Base-by-base conservation (phyloP, 1,139 yeast species). In the Casaregolazyma lundiana region DNA sequence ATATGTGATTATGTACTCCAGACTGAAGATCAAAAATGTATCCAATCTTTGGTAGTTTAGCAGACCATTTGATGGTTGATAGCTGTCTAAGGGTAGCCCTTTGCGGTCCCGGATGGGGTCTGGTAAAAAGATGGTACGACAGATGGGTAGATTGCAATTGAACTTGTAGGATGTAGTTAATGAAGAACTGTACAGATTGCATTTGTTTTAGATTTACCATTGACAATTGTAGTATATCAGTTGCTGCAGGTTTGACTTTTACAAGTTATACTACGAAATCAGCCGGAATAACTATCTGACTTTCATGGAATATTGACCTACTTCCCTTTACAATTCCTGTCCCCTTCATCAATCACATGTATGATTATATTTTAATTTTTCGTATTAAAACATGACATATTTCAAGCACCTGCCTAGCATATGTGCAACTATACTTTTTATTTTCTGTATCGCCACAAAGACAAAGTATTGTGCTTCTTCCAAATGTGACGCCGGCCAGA, bases 391-490 rank as follows among this genome's bases (percentile, higher is more conserved):
- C 32, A 26, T 26, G 32, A 26, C 11, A 26, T 26, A 26, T 26
- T n/a, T 41, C 24, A 30, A 30, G 32, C 35, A 37, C 19, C n/a
- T 24, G 36, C 35, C 15, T 13, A 26, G 24, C 20, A 13, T n/a
- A 35, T 18, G n/a, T n/a, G n/a, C n/a, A n/a, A n/a, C 13, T 21
- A 43, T 19, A 13, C 15, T 22, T 29, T 36, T 54, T 48, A 50
- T 73, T 86, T 81, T 84, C 98, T 90, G 96, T 92, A 92, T 85
- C 98, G 88, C 97, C 98, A 92, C 78, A 92, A 80, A 67, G 95
- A 85, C 73, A 92, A 83, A 66, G 98, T 92, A 94, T 92, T 92
- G 81, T 92, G 92, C 77, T 83, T 88, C 88, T 92, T 92, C 98
- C 98, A 92, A 79, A 90, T 92, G 88, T 90, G 95, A 77, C 96